Evolutionary conservation across 768 basidiomycete species (phyloP), one percentile per base, ranked within the genome.

Genomic region (Astraeus odoratus): DNA sequence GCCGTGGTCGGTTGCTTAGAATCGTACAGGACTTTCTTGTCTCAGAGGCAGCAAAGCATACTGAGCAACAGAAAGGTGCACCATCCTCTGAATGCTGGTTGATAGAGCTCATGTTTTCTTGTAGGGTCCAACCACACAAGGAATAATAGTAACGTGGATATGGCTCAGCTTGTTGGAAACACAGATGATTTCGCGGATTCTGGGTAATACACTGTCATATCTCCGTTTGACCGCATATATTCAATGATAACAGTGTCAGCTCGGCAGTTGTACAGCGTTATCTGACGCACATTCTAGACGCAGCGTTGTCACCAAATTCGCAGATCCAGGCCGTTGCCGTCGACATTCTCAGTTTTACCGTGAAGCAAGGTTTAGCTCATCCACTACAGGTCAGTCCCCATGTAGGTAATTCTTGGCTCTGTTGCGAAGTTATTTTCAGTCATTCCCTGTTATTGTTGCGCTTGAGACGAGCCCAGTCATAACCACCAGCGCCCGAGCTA

Each of bases 111-210:
- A 6, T 16, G 1, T 3, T 16, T 8, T 3, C 0, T 19, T 42
- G 23, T 31, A 63, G 64, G 15, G 9, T 48, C 51, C 26, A 48
- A 38, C 3, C 48, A 64, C 45, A 53, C 44, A 15, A 61, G 57
- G 41, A 49, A 48, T 7, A 59, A 65, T 0, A 52, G 64, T 6
- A 71, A 78, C 19, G 80, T 97, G 42, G 80, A 94, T 55, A 93
- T 99, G 83, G 85, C 86, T 0, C 91, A 96, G 56, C 72, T 99
- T 8, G 86, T 98, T 3, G 96, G 96, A 1, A 94, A 95, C 55
- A 92, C 92, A 0, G 86, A 92, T 56, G 91, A 86, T 1, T 95
- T 98, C 60, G 92, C 95, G 0, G 96, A 98, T 55, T 97, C 95
- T 5, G 94, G 94, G 96, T 97, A 65, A 55, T 29, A 44, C 34